A percentile compares a stretch with the other conserved stretches of the same genome.
Conservation (phyloP, 371 early-diverging fungal species). For the Parasitella parasitica region DNA sequence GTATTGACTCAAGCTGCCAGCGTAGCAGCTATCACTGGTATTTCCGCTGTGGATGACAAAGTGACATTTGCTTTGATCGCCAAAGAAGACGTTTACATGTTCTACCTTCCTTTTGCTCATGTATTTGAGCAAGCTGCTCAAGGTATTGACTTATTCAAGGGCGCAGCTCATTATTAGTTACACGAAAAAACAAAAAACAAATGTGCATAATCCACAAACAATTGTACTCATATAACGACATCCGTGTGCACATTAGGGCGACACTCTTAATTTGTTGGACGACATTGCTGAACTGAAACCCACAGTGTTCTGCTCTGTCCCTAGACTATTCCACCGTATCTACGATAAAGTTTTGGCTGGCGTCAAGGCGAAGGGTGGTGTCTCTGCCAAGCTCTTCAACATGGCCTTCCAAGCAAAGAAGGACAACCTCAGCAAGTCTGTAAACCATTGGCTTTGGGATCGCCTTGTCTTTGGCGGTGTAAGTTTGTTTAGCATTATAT, state of each 20-base stretch:
- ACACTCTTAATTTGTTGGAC: conserved; percentile 85
- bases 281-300: conserved; percentile 91
- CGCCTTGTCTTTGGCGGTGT: too few relatives aligned
- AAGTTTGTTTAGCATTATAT: too few relatives aligned
- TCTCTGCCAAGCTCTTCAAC: background rate
- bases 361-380: too few relatives aligned
- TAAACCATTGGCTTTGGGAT: too few relatives aligned
- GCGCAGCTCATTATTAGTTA: conserved; percentile 69
- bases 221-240: background rate
- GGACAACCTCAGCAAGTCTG: too few relatives aligned
- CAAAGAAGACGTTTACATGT: conserved; percentile 87
- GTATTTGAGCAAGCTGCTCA: conserved; percentile 79
- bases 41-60: conserved; percentile 77
- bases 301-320: conserved; percentile 94
- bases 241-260: conserved; percentile 58
- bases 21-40: conserved; percentile 56
- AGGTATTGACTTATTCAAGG: conserved; percentile 52
- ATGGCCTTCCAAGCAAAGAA: too few relatives aligned
- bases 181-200: background rate
- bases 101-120: conserved; percentile 95
- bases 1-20: conserved; percentile 84
- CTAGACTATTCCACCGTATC: conserved; percentile 95
- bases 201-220: background rate
- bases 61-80: conserved; percentile 62
- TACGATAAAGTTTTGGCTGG: conserved; percentile 89